Percentiles rank a stretch among this genome's conserved stretches.
phyloP scores from a whole-genome alignment of 2,329 filamentous ascomycete genomes.

The Berkeleyomyces rouxiae region DNA sequence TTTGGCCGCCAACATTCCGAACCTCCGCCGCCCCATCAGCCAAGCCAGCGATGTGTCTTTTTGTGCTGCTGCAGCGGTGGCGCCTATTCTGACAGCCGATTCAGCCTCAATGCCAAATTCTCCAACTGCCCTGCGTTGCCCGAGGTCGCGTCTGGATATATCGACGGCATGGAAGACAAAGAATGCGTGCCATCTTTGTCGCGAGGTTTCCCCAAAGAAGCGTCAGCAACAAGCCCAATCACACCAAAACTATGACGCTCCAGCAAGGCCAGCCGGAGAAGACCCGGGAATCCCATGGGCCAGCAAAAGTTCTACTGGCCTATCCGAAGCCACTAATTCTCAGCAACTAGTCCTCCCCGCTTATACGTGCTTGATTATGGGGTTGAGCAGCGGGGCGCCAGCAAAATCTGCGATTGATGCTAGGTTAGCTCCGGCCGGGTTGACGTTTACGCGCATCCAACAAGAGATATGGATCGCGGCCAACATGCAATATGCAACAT shows the following conservation, averaged over 20 bases:
- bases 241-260: not conserved
- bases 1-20: constrained; percentile 2
- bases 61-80: not conserved
- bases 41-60: not conserved
- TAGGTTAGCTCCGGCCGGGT: not conserved
- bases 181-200: not conserved
- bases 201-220: not conserved
- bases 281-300: constrained; percentile 12
- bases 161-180: not conserved
- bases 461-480: not conserved
- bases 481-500: not conserved
- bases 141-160: not conserved
- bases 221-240: not conserved
- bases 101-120: not conserved
- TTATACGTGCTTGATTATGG: not conserved
- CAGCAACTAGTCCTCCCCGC: constrained; percentile 6
- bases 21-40: not conserved
- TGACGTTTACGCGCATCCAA: not conserved
- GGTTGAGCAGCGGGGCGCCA: not conserved
- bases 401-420: not conserved
- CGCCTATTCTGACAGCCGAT: not conserved
- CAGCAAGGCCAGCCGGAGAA: constrained; percentile 7
- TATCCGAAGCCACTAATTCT: constrained; percentile 13
- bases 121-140: too few species aligned
- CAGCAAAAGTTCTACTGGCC: constrained; percentile 3